Base-by-base conservation (phyloP, 2,329 filamentous ascomycete genomes). In the Ophiosphaerella herpotricha region DNA sequence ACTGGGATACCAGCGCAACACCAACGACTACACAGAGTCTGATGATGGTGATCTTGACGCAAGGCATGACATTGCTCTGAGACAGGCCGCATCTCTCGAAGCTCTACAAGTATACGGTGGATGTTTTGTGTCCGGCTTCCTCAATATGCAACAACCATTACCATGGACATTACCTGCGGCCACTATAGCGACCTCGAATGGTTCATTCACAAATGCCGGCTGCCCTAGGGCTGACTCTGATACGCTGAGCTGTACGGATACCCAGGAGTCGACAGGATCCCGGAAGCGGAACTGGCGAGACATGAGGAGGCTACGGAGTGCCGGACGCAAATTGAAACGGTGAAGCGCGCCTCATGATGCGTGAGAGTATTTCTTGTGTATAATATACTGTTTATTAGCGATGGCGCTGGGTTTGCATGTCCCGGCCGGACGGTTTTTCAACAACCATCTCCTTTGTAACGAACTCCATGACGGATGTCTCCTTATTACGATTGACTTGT, bases 171-270 rank as follows among this genome's bases (percentile, higher is more conserved):
- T 63, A 38, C 51, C 59, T 31, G 57, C 58, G 13, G 54, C 64
- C 35, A 46, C 46, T 33, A 43, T 51, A 39, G 52, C 56, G 14
- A 26, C 31, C 0, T 62, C 55, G 24, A 54, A 54, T 48, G 46
- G 46, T 45, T 46, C 55, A 21, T 31, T 35, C 34, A 53, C 39
- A 46, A 60, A 52, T 32, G 26, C 43, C 11, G 66, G 66, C 7
- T 65, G 57, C 40, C 64, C 63, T n/a, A 54, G 63, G 31, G 58
- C 69, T 21, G 70, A 71, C 18, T 72, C 69, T 16, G 67, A 70
- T 44, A 71, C 68, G 0, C 48, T 71, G 50, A 59, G 61, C 53
- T 43, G 46, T 31, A 16, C 54, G 50, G 52, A 57, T 32, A 35
- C 52, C 16, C 41, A 52, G 43, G 35, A 60, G 43, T 18, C 61